Evolutionary conservation across 345 rosid species (phyloP).

Genomic region (Eucalyptus sp.): DNA sequence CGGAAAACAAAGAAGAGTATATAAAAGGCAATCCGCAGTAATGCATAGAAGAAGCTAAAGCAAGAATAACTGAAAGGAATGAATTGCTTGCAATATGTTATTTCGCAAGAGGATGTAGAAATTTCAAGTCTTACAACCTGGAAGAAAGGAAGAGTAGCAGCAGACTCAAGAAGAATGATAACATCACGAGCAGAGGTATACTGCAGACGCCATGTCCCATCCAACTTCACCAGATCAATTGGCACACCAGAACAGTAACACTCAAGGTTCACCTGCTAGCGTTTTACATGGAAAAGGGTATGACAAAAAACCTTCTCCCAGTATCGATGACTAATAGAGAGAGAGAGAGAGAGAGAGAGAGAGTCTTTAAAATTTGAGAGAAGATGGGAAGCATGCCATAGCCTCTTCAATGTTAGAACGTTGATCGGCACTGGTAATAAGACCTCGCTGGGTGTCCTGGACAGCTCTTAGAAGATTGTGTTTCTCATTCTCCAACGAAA

Average conservation of each 20-base stretch:
- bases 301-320: not conserved
- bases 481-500: slow-evolving; percentile 57
- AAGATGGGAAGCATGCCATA: slow-evolving; percentile 28
- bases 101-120: not conserved
- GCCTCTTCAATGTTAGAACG: slow-evolving; percentile 78
- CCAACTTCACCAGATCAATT: slow-evolving; percentile 53
- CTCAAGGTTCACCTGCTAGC: slow-evolving; percentile 60
- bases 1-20: not conserved
- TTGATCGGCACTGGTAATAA: slow-evolving; percentile 51
- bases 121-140: slow-evolving; percentile 23
- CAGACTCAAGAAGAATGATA: slow-evolving; percentile 73
- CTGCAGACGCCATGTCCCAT: slow-evolving; percentile 95
- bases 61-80: no score
- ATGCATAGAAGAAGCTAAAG: no score
- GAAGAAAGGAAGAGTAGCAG: slow-evolving; percentile 76
- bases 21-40: not conserved
- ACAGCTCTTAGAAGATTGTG: slow-evolving; percentile 52
- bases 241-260: slow-evolving; percentile 51
- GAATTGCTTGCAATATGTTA: not conserved
- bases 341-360: not conserved
- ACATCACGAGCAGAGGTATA: slow-evolving; percentile 93
- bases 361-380: not conserved
- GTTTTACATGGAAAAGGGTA: not conserved
- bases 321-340: not conserved
- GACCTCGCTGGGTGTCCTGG: slow-evolving; percentile 72